Base-by-base conservation (phyloP, 805 yeast species). In the Zygoascus flipseniorum region DNA sequence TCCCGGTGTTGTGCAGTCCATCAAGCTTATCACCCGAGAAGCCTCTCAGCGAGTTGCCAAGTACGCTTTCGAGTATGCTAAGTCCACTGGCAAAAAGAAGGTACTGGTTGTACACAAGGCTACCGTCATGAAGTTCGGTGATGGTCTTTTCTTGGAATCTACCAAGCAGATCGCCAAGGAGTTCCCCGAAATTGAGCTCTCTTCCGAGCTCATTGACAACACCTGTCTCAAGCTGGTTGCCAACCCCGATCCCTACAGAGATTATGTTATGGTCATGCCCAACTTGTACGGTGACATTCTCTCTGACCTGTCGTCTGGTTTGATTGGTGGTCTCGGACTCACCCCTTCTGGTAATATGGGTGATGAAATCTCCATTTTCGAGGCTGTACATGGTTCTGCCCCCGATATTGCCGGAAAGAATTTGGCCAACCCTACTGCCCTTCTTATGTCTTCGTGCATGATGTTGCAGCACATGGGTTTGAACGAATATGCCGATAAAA, bases 321-420 rank as follows among this genome's bases (percentile, higher is more conserved):
- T 93, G 68, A 95, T 95, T 62, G 99, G 99, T 72, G 98, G 99
- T 70, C 82, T 92, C 68, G 99, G 99, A 76, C 82, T 93, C 72
- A 93, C 99, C 58, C 99, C 99, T 62, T 89, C 97, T 56, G 99
- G 97, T 72, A 93, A 93, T 83, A 93, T 93, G 90, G 99, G 99
- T 78, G 88, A 89, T 79, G 85, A 87, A 72, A 96, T 92, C 59
- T 89, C 97, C 54, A 92, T 93, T 71, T 93, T 93, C 72, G 99
- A 93, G 82, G 99, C 99, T 60, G 99, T 93, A 68, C 99, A 93
- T 74, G 99, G 99, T 72, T 90, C 98, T 55, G 99, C 99, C 59
- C 99, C 99, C 65, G 99, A 93, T 73, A 93, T 93, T 68, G 98
- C 98, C 58, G 99, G 99, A 69, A 89, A 93, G 80, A 95, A 96